Percentiles rank a stretch among this genome's conserved stretches.
Conservation (phyloP, 2,329 filamentous ascomycete species). For the Aspergillus sojae region DNA sequence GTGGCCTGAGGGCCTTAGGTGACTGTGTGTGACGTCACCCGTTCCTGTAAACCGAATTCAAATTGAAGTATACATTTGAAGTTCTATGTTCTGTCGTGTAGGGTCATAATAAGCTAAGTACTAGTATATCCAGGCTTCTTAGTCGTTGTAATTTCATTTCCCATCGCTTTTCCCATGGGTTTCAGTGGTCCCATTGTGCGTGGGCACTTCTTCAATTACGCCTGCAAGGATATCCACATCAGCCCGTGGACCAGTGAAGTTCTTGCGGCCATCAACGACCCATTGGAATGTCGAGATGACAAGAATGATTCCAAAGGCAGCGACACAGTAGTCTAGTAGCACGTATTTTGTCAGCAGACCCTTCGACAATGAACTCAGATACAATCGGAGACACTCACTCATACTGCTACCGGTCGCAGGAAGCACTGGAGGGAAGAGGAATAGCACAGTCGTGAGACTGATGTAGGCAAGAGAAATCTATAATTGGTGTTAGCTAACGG, state of each 20-base stretch:
- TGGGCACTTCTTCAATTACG: constrained; percentile 14
- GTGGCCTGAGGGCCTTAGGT: constrained; percentile 7
- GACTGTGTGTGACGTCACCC: neutral
- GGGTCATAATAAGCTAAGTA: neutral
- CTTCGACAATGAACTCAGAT: neutral
- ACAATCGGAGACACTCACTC: constrained; percentile 53
- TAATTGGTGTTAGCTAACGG: neutral
- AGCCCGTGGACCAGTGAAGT: constrained; percentile 58
- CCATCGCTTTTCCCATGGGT: constrained; percentile 5
- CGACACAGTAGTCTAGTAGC: constrained; percentile 46
- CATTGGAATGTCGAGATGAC: constrained; percentile 61
- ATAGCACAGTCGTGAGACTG: constrained; percentile 71
- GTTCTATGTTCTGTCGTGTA: neutral
- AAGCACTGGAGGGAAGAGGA: constrained; percentile 70
- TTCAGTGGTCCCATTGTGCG: neutral
- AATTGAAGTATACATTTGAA: neutral
- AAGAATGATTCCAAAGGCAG: constrained; percentile 61
- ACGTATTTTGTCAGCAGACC: constrained; percentile 7
- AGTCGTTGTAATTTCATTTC: neutral
- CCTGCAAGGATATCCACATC: constrained; percentile 43
- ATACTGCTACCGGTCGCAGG: constrained; percentile 69
- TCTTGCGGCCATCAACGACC: constrained; percentile 63
- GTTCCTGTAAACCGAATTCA: neutral
- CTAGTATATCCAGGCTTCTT: neutral
- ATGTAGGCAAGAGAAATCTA: constrained; percentile 64